These are phyloP conservation scores for Sporothrix globosa DNA, from an alignment of 2,329 filamentous ascomycete species.

Conservation along the genomic window DNA sequence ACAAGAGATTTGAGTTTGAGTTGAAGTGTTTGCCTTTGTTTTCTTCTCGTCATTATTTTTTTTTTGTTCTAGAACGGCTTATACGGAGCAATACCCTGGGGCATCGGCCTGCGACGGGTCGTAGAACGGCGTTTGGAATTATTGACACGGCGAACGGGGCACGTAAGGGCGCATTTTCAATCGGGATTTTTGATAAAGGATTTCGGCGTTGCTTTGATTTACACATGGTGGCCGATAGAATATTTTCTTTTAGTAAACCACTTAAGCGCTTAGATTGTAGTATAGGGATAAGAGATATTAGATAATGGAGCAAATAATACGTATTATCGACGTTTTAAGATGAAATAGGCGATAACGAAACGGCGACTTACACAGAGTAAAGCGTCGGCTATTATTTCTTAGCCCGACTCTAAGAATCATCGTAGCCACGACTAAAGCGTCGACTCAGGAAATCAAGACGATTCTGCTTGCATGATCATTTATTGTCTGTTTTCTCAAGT, in stretches of 20 bases:
- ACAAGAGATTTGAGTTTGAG: not conserved
- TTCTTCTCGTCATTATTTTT: not conserved
- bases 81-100: constrained; percentile 1
- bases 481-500: not conserved
- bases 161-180: not conserved
- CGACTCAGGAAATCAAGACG: not conserved
- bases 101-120: not conserved
- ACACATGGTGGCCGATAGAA: not conserved
- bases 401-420: not conserved
- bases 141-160: constrained; percentile 4
- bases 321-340: not conserved
- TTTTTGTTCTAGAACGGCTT: not conserved
- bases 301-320: constrained; percentile 10
- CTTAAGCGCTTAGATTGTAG: not conserved
- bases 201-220: not conserved
- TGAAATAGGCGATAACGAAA: not conserved
- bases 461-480: not conserved
- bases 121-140: not conserved
- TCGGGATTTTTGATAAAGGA: not conserved
- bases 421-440: no score
- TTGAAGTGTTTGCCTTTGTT: not conserved
- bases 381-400: not conserved
- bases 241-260: not conserved
- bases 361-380: constrained; percentile 16
- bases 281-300: not conserved